These are phyloP conservation scores for Globisporangium solare DNA, from an alignment of 352 stramenopile species.

Conservation along the genomic window DNA sequence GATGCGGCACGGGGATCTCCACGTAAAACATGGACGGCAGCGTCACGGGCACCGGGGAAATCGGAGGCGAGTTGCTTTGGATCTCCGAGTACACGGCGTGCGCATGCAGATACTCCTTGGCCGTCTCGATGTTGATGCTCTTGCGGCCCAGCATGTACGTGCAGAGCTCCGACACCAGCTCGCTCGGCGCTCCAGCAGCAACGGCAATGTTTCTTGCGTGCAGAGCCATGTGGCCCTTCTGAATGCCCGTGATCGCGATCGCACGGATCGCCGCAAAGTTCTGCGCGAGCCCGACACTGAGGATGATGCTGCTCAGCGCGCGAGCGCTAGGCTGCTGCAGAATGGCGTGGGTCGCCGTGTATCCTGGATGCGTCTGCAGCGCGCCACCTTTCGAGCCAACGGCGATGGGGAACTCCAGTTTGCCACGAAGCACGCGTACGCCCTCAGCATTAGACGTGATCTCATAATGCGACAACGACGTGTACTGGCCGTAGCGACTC, in stretches of 20 bases:
- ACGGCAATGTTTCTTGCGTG: conserved; percentile 85
- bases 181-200: conserved; percentile 65
- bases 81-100: conserved; percentile 80
- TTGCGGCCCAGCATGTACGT: conserved; percentile 83
- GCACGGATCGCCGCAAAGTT: conserved; percentile 85
- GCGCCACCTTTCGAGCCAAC: conserved; percentile 82
- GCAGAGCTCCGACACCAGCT: conserved; percentile 80
- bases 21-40: conserved; percentile 86
- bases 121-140: conserved; percentile 78
- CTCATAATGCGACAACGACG: conserved; percentile 77
- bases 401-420: conserved; percentile 71
- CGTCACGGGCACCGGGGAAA: conserved; percentile 20
- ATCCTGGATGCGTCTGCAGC: conserved; percentile 77
- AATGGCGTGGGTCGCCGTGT: conserved; percentile 73
- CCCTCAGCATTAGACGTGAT: conserved; percentile 29
- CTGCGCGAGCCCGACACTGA: conserved; percentile 80
- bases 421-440: conserved; percentile 53
- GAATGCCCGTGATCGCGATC: conserved; percentile 84
- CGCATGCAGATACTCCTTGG: conserved; percentile 78
- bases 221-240: conserved; percentile 85
- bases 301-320: conserved; percentile 59
- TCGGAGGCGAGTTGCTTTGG: conserved; percentile 35
- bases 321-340: conserved; percentile 63
- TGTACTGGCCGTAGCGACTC: conserved; percentile 71
- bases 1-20: conserved; percentile 65